A percentile compares a stretch with the other conserved stretches of the same genome.
Conservation (phyloP, 371 early-diverging fungal species). For the Mycotypha africana region DNA sequence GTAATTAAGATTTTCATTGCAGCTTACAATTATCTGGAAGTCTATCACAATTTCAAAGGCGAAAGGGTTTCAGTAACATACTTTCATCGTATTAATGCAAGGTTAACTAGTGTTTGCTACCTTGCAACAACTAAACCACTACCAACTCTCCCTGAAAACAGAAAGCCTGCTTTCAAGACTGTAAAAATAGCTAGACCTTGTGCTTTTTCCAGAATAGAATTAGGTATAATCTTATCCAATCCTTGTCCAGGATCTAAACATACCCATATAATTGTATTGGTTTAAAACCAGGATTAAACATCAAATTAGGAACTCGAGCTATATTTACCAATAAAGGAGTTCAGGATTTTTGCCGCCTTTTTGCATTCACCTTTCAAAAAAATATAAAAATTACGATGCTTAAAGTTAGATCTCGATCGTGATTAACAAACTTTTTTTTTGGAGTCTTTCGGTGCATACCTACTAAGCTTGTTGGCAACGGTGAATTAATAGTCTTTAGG, state of each 20-base stretch:
- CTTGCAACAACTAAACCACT: slow-evolving; percentile 86
- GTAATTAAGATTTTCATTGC: not conserved
- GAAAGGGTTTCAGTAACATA: too few relatives aligned
- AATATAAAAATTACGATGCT: too few relatives aligned
- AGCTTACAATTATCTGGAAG: slow-evolving; percentile 33
- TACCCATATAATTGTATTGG: not conserved
- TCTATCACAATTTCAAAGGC: slow-evolving; percentile 16
- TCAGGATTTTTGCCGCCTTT: slow-evolving; percentile 73
- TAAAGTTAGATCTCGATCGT: not conserved
- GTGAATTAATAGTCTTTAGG: slow-evolving; percentile 38
- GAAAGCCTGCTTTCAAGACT: slow-evolving; percentile 89
- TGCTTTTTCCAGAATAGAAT: slow-evolving; percentile 64
- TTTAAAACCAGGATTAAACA: too few relatives aligned
- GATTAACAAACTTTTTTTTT: not conserved
- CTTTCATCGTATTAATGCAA: not conserved
- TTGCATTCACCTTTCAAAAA: slow-evolving; percentile 56
- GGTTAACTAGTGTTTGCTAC: slow-evolving; percentile 10
- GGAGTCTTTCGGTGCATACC: slow-evolving; percentile 7
- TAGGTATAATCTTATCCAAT: slow-evolving; percentile 70
- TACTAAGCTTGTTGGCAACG: slow-evolving; percentile 52
- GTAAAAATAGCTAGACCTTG: slow-evolving; percentile 90
- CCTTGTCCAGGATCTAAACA: slow-evolving; percentile 56
- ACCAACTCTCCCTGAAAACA: slow-evolving; percentile 88
- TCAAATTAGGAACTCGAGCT: not conserved
- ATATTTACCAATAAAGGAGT: slow-evolving; percentile 59